Evolutionary conservation across 2,329 filamentous ascomycete genomes (phyloP), one percentile per base, ranked within the genome.

Genomic region (Blastomyces percursus): DNA sequence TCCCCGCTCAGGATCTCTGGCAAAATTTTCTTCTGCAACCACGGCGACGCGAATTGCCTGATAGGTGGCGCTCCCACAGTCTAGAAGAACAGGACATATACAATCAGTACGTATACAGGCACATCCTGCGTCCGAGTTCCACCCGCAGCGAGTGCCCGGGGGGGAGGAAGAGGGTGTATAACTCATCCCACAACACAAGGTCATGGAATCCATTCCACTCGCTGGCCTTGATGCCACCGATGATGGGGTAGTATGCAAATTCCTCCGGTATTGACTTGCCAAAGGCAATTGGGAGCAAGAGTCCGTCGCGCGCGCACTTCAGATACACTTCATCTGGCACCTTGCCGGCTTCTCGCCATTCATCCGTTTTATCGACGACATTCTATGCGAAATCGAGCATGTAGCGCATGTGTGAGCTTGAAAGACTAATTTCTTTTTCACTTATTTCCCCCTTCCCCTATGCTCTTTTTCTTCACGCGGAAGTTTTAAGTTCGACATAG

Each of bases 141-240:
- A 27, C 9, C 51, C 12, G n/a, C n/a, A 5, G 19, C 0, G 0
- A 14, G 5, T 27, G 38, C 27, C 51, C 7, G 8, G 1, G 42
- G 42, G 19, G 24, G 48, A 2, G 11, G n/a, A 27, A 2, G 19
- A 14, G 6, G 46, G 42, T n/a, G 44, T 21, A 60, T n/a, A 60
- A 30, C 46, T 60, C 59, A 52, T 60, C 59, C 44, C 59, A 51
- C 59, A 60, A 8, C 44, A 60, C 59, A 38, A 60, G 16, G 19
- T 51, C 44, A 52, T 60, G 59, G 59, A 60, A 60, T 12, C 44
- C 48, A 30, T 60, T 40, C 59, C 59, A 60, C 48, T 60, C 59
- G 24, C 42, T 59, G 11, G 56, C 56, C 56, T 59, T 59, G 56
- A 59, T 59, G 32, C 56, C 56, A n/a, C 56, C 56, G 12, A 59